A percentile compares a stretch with the other conserved stretches of the same genome.
Evolutionary conservation across 768 basidiomycete genomes (phyloP).

Genomic region (Porphyrellus cyaneotinctus): DNA sequence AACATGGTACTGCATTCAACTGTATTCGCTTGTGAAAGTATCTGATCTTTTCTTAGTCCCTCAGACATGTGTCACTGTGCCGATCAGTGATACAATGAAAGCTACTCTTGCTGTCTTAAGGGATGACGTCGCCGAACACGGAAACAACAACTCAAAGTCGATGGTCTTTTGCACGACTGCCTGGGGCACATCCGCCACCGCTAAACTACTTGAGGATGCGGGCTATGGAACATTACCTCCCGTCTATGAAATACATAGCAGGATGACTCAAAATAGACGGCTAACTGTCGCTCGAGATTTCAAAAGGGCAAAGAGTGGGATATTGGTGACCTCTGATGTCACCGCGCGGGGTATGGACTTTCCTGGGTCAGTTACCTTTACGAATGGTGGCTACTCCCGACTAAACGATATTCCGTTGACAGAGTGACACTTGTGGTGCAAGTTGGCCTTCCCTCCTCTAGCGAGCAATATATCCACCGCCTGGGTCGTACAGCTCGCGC

Average conservation of each 20-base stretch:
- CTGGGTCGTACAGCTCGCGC: conserved; percentile 78
- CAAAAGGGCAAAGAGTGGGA: conserved; percentile 38
- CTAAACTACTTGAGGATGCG: conserved; percentile 33
- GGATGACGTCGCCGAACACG: conserved; percentile 30
- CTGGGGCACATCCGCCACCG: conserved; percentile 45
- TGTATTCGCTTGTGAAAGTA: not conserved
- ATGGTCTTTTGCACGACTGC: conserved; percentile 72
- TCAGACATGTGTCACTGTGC: conserved; percentile 44
- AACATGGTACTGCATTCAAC: conserved; percentile 41
- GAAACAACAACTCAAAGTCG: conserved; percentile 33
- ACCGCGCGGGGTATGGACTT: conserved; percentile 68
- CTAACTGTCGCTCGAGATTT: conserved; percentile 49
- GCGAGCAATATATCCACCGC: conserved; percentile 77
- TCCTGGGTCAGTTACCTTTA: conserved; percentile 40
- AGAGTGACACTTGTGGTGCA: conserved; percentile 60
- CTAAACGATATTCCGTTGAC: conserved; percentile 7
- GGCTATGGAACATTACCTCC: conserved; percentile 30
- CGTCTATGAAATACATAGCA: conserved; percentile 54
- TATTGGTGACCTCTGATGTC: conserved; percentile 54
- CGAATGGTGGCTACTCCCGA: not conserved
- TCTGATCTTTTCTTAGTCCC: conserved; percentile 31
- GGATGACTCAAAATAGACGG: conserved; percentile 48
- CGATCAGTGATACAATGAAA: conserved; percentile 41
- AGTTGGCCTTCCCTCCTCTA: conserved; percentile 60
- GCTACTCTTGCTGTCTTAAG: conserved; percentile 38